Base-by-base conservation (phyloP, 176 grass and related monocot species). In the Zoysia japonica region DNA sequence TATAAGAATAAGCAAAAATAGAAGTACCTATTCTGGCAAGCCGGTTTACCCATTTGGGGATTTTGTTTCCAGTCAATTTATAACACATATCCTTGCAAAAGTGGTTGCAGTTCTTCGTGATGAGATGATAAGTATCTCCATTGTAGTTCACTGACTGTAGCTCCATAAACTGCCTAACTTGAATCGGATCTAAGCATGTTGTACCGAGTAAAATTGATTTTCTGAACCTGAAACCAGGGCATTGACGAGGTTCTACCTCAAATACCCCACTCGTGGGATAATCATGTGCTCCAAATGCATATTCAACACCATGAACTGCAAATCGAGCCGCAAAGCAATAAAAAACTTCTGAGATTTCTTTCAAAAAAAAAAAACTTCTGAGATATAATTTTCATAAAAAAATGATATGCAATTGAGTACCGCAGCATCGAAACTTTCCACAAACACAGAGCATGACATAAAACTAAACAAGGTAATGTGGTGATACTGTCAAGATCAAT, bases 231-330 rank as follows among this genome's bases (percentile, higher is more conserved):
- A 98, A 98, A 64, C 95, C 95, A 19, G 95, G 95, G 35, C 95
- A 98, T 63, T 94, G 92, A 19, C 75, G 88, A 41, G 95, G 92
- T 51, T 98, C 95, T 68, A 94, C 95, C 80, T 98, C 95, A 85
- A 98, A 98, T 28, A 98, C 95, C 16, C 95, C 95, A 17, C 92
- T 94, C 1, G 92, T 90, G 17, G 95, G 81, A 76, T 90, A 98
- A 76, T 98, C 95, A 69, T 98, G 95, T 19, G 95, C 95, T 82
- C 95, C 95, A 71, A 98, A 98, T 83, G 95, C 95, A 81, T 98
- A 98, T 87, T 98, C 95, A 17, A 98, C 95, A 54, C 92, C 92
- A 63, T 98, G 88, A 72, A 98, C 95, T 98, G 80, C 50, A 72
- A 61, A 74, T 9, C 40, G 47, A 64, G 56, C 61, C 15, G 5